Conservation (phyloP, 805 yeast species). For the Saturnispora silvae region DNA sequence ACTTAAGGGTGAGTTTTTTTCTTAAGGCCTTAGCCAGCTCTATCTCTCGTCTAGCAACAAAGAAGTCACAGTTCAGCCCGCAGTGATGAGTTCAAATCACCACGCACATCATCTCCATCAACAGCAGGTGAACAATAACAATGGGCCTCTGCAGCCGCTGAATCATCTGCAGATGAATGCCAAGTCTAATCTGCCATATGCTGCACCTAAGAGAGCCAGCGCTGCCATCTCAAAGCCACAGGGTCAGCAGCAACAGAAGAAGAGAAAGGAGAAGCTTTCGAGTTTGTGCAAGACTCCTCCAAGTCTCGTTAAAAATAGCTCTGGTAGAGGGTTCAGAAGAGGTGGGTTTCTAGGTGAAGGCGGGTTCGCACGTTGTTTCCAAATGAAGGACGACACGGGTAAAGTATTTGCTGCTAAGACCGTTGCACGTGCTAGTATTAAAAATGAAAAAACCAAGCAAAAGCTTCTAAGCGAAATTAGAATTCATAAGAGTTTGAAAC, state of each 20-base stretch:
- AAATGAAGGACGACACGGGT: conserved; percentile 85
- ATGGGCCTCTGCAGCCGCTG: conserved; percentile 36
- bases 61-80: background rate
- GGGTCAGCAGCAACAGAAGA: conserved; percentile 28
- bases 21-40: too few species aligned
- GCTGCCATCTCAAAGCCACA: background rate
- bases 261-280: conserved; percentile 81
- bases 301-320: conserved; percentile 74
- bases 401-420: conserved; percentile 92
- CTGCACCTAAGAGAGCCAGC: conserved; percentile 17
- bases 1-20: background rate
- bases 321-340: conserved; percentile 81
- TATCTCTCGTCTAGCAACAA: too few species aligned
- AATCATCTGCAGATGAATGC: conserved; percentile 42
- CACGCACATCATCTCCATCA: too few species aligned
- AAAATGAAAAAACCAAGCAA: conserved; percentile 78
- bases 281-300: conserved; percentile 96
- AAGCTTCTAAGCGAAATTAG: conserved; percentile 87
- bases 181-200: conserved; percentile 26
- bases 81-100: conserved; percentile 17
- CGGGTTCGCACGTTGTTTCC: conserved; percentile 97
- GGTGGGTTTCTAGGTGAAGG: conserved; percentile 94
- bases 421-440: conserved; percentile 90
- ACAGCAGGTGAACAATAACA: conserved; percentile 33
- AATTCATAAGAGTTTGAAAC: conserved; percentile 83